Base-by-base conservation (phyloP, 371 early-diverging fungal genomes). In the Chytridiales sp. region DNA sequence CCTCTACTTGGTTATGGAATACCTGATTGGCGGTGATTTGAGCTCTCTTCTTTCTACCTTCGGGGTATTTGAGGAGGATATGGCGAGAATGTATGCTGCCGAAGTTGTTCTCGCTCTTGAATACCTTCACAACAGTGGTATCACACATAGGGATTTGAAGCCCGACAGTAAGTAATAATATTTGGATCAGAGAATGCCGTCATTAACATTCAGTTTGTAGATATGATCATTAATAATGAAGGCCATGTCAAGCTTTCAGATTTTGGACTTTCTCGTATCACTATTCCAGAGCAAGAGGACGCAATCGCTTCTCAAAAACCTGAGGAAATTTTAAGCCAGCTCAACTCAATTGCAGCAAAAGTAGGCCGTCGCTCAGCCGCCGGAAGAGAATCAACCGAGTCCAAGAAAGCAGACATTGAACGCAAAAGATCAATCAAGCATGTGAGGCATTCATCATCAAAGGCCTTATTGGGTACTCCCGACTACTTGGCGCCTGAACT, bases 401-500 rank as follows among this genome's bases (percentile, higher is more conserved):
- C 22, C 61, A 52, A 42, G 17, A 27, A 6, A 6, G 6, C 19
- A 24, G 49, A 17, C 9, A 48, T 15, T 6, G 21, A 13, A 24
- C 19, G 49, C 6, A 27, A 26, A 9, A 51, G 6, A n/a, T 13
- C 38, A 26, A 30, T 47, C 11, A 22, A 21, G 26, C 11, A 17
- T 9, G 67, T 41, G 22, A 57, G 36, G 21, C 40, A 63, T 26
- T 35, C 35, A 19, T 63, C 67, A 11, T 64, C 48, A 11, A 82
- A 81, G 61, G 72, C 75, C 0, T 56, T 91, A 22, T 74, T 91
- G 22, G 98, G 99, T 6, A 96, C 98, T 1, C 96, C 98, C 0
- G 99, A 98, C 69, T 99, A 97, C 61, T 77, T 98, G 59, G 95
- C 98, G 0, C 98, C 97, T 0, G 98, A 97, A 66, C 74, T 92